Percentiles rank a stretch among this genome's conserved stretches.
Conservation (phyloP, 106 monocot species). For the Posidonia australis region DNA sequence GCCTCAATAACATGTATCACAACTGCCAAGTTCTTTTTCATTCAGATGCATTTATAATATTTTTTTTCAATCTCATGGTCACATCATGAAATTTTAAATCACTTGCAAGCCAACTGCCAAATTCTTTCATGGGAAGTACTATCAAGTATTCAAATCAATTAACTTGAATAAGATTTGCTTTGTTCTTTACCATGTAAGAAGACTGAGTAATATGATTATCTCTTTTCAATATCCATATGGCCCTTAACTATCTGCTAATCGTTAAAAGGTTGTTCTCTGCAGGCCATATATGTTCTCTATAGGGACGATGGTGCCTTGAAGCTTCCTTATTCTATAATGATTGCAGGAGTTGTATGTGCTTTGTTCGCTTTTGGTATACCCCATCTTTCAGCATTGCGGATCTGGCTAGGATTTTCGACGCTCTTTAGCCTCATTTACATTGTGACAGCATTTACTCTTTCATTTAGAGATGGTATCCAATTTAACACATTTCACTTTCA, state of each 20-base stretch:
- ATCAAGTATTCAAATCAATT: no score
- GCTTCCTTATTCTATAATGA: conserved; percentile 85
- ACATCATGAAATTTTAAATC: no score
- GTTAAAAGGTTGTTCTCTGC: conserved; percentile 6
- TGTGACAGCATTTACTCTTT: conserved; percentile 52
- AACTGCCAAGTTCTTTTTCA: no score
- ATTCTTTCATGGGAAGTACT: no score
- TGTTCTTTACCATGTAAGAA: no score
- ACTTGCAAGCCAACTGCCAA: no score
- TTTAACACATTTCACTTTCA: neutral
- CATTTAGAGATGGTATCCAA: conserved; percentile 65
- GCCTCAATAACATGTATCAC: no score
- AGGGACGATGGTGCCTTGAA: conserved; percentile 66
- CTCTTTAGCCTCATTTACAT: conserved; percentile 80
- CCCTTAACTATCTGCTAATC: neutral
- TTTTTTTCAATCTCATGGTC: no score
- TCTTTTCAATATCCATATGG: no score
- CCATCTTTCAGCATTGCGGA: conserved; percentile 73
- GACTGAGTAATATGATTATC: no score
- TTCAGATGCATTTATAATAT: no score
- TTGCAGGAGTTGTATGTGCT: conserved; percentile 87
- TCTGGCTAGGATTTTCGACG: conserved; percentile 93
- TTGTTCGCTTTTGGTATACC: conserved; percentile 96
- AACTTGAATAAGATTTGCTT: no score
- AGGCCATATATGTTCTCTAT: conserved; percentile 86